phyloP scores from a whole-genome alignment of 495 filamentous ascomycete genomes.

The Lasiosphaeria hispida region DNA sequence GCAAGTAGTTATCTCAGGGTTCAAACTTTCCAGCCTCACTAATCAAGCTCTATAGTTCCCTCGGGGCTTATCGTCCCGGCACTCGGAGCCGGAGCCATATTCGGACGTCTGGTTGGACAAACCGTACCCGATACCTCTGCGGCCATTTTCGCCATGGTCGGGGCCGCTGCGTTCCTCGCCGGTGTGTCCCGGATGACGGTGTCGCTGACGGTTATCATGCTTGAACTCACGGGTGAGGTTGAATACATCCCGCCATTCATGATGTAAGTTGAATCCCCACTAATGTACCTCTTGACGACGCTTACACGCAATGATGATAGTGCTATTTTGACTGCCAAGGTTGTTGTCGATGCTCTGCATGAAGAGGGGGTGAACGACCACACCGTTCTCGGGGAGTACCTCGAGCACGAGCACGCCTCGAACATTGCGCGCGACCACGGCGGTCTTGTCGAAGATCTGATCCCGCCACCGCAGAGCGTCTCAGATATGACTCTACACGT shows the following conservation, averaged over 20 bases:
- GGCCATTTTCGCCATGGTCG: conserved; percentile 61
- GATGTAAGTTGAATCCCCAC: conserved; percentile 29
- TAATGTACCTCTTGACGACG: too few relatives aligned
- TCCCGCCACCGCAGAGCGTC: conserved; percentile 54
- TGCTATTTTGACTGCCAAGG: conserved; percentile 58
- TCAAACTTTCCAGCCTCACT: not conserved
- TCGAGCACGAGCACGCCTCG: conserved; percentile 35
- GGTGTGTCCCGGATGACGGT: conserved; percentile 60
- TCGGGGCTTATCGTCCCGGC: conserved; percentile 60
- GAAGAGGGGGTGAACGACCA: conserved; percentile 55
- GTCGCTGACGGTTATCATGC: conserved; percentile 60
- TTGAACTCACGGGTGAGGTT: conserved; percentile 50
- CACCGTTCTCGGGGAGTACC: conserved; percentile 32
- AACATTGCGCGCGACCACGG: conserved; percentile 15
- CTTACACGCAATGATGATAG: not conserved
- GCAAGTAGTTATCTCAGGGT: not conserved
- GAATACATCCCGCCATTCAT: conserved; percentile 57
- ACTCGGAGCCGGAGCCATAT: conserved; percentile 55
- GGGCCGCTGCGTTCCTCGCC: conserved; percentile 58
- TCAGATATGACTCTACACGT: conserved; percentile 55
- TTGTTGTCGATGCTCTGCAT: conserved; percentile 53
- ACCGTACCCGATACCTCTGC: conserved; percentile 37
- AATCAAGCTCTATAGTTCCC: conserved; percentile 37
- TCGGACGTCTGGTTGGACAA: conserved; percentile 55
- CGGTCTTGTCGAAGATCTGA: conserved; percentile 39